Evolutionary conservation across 116 monocot genomes (phyloP), one percentile per base, ranked within the genome.

Genomic region (Trichopus zeylanicus): DNA sequence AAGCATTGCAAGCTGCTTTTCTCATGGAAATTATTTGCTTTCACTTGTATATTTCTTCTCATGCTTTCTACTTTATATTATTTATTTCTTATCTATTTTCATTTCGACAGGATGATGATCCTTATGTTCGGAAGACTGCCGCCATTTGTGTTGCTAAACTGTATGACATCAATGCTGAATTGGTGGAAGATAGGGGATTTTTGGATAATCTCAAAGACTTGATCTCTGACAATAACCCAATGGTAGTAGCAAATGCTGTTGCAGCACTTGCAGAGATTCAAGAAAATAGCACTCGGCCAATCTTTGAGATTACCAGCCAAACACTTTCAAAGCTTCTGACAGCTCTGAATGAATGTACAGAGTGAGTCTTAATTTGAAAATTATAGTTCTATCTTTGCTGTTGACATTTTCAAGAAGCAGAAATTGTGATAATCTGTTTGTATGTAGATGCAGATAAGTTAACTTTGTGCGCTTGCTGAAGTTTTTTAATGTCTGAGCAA

Each of bases 231-330:
- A 99, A 88, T 66, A 99, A 99, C 83, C 98, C 98, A 26, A 99
- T 99, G 98, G 98, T 99, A 24, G 98, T 99, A 38, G 98, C 98
- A 67, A 99, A 99, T 85, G 98, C 98, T 28, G 92, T 99, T 35
- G 98, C 98, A 55, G 98, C 98, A 26, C 92, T 99, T 62, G 85
- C 92, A 60, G 98, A 99, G 70, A 99, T 99, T 55, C 85, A 92
- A 64, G 98, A 99, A 59, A 85, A 66, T 33, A 91, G 88, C 59
- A 69, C 20, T 29, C 64, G 70, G n/a, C 83, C 88, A 57, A 81
- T 99, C 54, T 99, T 99, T 88, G 98, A 99, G 48, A 91, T 91
- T 19, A 91, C 91, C 31, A 81, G 83, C 67, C 82, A 78, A 65
- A 99, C 88, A 62, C 78, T 92, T 69, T 67, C 98, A 47, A 99